Evolutionary conservation across 805 yeast species (phyloP).

Genomic region (Ogataea naganishii): DNA sequence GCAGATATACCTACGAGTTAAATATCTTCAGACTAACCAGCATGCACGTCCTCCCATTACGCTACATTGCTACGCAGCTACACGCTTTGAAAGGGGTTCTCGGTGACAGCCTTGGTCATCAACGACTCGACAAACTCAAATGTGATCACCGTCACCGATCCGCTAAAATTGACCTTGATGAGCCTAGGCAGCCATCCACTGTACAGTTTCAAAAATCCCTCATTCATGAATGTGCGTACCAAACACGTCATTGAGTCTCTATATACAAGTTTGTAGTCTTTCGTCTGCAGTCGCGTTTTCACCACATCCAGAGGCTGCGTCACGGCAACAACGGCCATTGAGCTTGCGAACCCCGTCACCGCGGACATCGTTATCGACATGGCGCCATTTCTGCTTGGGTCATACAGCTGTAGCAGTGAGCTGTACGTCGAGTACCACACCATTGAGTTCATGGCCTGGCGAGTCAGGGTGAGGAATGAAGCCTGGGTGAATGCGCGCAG

Average conservation of each 20-base stretch:
- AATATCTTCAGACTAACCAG: too few relatives aligned
- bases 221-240: conserved; percentile 37
- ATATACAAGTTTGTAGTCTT: conserved; percentile 50
- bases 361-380: conserved; percentile 36
- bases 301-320: conserved; percentile 89
- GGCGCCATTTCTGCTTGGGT: conserved; percentile 37
- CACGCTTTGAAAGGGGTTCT: conserved; percentile 29
- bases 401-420: conserved; percentile 60
- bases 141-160: conserved; percentile 59
- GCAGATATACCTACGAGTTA: too few relatives aligned
- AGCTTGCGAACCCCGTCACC: conserved; percentile 48
- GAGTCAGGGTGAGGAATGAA: conserved; percentile 65
- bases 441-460: conserved; percentile 73
- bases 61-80: too few relatives aligned
- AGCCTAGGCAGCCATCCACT: conserved; percentile 60
- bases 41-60: too few relatives aligned
- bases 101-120: conserved; percentile 27
- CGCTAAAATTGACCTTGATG: conserved; percentile 60
- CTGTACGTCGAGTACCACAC: conserved; percentile 83
- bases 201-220: conserved; percentile 41
- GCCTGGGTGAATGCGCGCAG: conserved; percentile 76
- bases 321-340: conserved; percentile 61
- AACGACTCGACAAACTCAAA: conserved; percentile 49
- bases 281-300: conserved; percentile 80
- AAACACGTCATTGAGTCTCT: conserved; percentile 53